Percentiles rank a stretch among this genome's conserved stretches.
These are phyloP conservation scores for Pythium chondricola DNA, from an alignment of 352 stramenopile species.

Conservation along the genomic window DNA sequence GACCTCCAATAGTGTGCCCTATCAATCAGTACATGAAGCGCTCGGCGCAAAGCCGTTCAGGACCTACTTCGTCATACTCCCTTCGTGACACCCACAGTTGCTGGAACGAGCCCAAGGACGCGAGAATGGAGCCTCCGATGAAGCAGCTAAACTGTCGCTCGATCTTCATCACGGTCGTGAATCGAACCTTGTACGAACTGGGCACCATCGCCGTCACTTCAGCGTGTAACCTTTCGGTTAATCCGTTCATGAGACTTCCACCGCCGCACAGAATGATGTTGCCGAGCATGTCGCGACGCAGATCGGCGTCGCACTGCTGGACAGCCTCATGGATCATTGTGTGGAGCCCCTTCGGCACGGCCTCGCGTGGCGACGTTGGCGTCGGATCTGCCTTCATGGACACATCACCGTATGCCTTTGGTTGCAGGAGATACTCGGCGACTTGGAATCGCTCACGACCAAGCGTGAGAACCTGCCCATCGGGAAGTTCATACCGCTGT, in stretches of 20 bases:
- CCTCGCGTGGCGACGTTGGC: conserved; percentile 37
- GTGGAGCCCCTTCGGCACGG: conserved; percentile 57
- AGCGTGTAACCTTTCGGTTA: conserved; percentile 74
- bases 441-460: conserved; percentile 63
- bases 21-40: conserved; percentile 41
- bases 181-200: conserved; percentile 83
- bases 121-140: conserved; percentile 84
- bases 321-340: conserved; percentile 82
- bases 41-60: conserved; percentile 52
- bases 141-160: conserved; percentile 86
- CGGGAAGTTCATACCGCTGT: conserved; percentile 74
- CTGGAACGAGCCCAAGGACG: conserved; percentile 84
- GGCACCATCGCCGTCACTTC: conserved; percentile 76
- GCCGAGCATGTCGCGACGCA: conserved; percentile 78
- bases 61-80: conserved; percentile 80
- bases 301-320: conserved; percentile 74
- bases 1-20: background rate
- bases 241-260: conserved; percentile 57
- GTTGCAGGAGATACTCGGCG: conserved; percentile 72
- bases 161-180: conserved; percentile 76
- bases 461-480: conserved; percentile 64
- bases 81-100: conserved; percentile 83
- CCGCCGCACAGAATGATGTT: conserved; percentile 87
- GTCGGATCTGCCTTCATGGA: conserved; percentile 31
- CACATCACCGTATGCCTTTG: conserved; percentile 36